Evolutionary conservation across 495 filamentous ascomycete genomes (phyloP).

Genomic region (Neurospora hispaniola): DNA sequence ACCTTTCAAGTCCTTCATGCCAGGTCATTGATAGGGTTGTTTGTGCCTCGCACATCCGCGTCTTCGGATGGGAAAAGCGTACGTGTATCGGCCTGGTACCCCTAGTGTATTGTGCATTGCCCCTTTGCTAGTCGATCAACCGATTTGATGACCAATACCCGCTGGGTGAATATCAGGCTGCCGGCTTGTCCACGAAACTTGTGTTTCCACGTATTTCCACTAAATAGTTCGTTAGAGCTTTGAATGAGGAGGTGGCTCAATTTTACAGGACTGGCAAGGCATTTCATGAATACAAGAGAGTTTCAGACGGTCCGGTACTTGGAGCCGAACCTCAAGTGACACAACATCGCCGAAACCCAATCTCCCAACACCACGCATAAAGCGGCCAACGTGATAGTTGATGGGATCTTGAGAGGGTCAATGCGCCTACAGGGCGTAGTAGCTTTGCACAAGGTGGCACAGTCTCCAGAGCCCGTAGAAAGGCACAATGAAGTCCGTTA

Average conservation of each 20-base stretch:
- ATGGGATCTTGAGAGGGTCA: not conserved
- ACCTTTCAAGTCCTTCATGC: not conserved
- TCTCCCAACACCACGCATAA: not conserved
- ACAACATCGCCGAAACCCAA: not conserved
- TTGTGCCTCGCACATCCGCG: not conserved
- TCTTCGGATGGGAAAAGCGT: not conserved
- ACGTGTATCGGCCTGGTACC: not conserved
- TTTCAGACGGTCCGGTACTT: not conserved
- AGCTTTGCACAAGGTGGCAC: not conserved
- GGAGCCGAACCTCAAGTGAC: not conserved
- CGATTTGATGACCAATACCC: not conserved
- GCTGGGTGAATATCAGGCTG: not conserved
- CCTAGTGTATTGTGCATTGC: not conserved
- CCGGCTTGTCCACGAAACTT: not conserved
- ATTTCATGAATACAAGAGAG: not conserved
- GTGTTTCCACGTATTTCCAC: not conserved
- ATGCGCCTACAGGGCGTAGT: not conserved
- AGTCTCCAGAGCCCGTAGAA: not conserved
- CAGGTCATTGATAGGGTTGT: not conserved
- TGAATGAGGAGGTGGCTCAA: not conserved
- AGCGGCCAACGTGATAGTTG: not conserved
- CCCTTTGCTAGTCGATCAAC: not conserved
- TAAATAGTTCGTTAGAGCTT: not conserved
- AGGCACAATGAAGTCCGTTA: not conserved
- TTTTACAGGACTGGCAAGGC: not conserved